phyloP scores from a whole-genome alignment of 2,329 filamentous ascomycete genomes.

The Botrytis hyacinthi region DNA sequence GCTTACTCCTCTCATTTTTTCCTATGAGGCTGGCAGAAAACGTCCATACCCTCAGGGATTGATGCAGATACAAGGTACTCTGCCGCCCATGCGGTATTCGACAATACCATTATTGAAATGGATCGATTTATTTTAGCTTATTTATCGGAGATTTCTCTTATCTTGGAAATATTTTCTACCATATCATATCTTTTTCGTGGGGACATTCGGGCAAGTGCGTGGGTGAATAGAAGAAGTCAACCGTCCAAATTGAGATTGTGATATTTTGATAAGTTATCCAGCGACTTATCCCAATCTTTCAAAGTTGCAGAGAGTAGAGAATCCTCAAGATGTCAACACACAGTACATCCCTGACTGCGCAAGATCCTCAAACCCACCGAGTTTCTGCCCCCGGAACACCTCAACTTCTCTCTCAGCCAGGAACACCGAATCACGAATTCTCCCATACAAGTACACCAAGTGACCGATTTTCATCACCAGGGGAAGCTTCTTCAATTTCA shows the following conservation, averaged over 20 bases:
- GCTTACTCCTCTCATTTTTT: not conserved
- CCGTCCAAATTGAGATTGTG: not conserved
- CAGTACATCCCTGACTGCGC: conserved; percentile 5
- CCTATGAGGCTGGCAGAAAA: not conserved
- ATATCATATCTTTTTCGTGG: not conserved
- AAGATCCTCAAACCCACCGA: conserved; percentile 11
- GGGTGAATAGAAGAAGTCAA: not conserved
- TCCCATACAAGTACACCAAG: conserved; percentile 6
- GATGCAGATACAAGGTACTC: conserved; percentile 10
- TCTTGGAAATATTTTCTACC: conserved; percentile 10
- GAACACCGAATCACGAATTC: conserved; percentile 8
- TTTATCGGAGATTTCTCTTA: not conserved
- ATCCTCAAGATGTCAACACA: conserved; percentile 10
- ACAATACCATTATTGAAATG: not conserved
- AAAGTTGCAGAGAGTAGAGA: not conserved
- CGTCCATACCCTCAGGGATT: not conserved
- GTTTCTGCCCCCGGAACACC: conserved; percentile 1
- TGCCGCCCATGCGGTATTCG: conserved; percentile 5
- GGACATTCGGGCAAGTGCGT: not conserved
- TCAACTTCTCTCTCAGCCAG: conserved; percentile 12
- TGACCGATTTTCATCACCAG: conserved; percentile 9
- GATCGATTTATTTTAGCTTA: not conserved
- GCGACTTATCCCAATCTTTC: not conserved
- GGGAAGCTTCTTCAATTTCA: conserved; percentile 13
- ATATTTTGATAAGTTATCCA: not conserved